These are phyloP conservation scores for Neurospora sp. DNA, from an alignment of 495 filamentous ascomycete genomes.

Conservation along the genomic window DNA sequence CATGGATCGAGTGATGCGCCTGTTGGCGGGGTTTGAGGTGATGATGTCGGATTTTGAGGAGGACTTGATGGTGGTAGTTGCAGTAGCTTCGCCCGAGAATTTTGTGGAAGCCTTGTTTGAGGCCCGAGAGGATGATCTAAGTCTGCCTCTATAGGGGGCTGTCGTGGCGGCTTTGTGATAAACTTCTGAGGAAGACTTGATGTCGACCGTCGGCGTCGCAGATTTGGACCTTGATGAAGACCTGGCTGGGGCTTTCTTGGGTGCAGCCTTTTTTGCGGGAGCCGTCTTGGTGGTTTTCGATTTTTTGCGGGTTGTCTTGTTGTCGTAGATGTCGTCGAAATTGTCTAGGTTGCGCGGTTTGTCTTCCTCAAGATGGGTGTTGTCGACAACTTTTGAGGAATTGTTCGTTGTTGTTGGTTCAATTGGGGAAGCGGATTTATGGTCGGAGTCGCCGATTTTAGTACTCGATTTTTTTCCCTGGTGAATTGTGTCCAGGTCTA, in stretches of 20 bases:
- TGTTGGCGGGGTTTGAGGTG: not conserved
- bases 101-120: not conserved
- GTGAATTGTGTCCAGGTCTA: not conserved
- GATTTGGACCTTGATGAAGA: not conserved
- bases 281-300: not conserved
- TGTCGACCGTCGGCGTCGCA: fast-evolving
- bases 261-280: not conserved
- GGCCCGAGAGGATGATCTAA: not conserved
- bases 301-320: not conserved
- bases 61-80: not conserved
- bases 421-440: not conserved
- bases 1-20: not conserved
- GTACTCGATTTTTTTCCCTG: not conserved
- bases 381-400: not conserved
- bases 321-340: not conserved
- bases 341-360: not conserved
- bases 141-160: not conserved
- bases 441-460: not conserved
- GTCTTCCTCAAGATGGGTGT: not conserved
- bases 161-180: not conserved
- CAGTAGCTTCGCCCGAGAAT: not conserved
- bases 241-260: not conserved
- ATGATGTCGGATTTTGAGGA: not conserved
- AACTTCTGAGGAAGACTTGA: not conserved
- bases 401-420: not conserved